phyloP scores from a whole-genome alignment of 306 rosid genomes.

The Ochetophila trinervis region DNA sequence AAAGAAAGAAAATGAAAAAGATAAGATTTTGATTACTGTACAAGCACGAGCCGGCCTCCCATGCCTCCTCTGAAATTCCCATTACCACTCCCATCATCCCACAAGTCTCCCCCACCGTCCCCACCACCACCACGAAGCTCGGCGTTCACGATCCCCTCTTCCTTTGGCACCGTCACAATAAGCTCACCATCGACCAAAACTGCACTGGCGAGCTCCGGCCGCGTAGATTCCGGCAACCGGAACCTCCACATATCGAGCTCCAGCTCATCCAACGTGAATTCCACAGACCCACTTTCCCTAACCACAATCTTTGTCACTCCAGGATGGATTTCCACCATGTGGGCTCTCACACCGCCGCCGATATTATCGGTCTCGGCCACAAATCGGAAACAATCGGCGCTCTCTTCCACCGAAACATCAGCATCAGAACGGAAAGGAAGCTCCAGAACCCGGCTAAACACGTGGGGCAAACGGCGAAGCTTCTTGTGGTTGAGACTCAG shows the following conservation, averaged over 20 bases:
- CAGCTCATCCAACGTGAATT: conserved; percentile 61
- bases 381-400: conserved; percentile 77
- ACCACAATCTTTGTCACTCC: conserved; percentile 92
- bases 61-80: conserved; percentile 57
- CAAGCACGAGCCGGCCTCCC: conserved; percentile 89
- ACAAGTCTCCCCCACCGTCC: conserved; percentile 36
- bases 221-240: conserved; percentile 81
- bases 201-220: conserved; percentile 91
- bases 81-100: conserved; percentile 37
- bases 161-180: conserved; percentile 89
- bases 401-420: conserved; percentile 71
- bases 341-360: conserved; percentile 56
- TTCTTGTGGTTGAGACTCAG: conserved; percentile 57
- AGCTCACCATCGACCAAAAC: conserved; percentile 81
- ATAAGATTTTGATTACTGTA: conserved; percentile 51
- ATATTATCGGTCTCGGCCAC: conserved; percentile 60
- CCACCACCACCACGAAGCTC: conserved; percentile 30
- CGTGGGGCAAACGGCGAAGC: conserved; percentile 86
- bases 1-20: conserved; percentile 10
- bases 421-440: conserved; percentile 96
- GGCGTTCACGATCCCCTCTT: conserved; percentile 31
- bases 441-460: conserved; percentile 87
- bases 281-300: conserved; percentile 60
- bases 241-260: conserved; percentile 97
- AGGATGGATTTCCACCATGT: conserved; percentile 84